Base-by-base conservation (phyloP, 2,329 filamentous ascomycete species). In the Penicillium sp. region DNA sequence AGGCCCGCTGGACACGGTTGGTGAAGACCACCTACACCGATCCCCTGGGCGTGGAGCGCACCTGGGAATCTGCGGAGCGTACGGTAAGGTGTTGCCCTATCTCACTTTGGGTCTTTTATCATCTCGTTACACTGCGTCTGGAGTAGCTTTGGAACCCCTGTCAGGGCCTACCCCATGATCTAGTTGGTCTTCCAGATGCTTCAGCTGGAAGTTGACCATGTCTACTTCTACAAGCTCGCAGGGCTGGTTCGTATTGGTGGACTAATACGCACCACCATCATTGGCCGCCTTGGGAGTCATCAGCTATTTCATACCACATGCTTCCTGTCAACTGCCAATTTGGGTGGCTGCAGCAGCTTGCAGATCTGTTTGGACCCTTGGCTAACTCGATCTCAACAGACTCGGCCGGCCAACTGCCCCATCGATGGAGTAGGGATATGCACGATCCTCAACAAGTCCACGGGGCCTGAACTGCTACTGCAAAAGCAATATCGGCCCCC, bases 401-500 rank as follows among this genome's bases (percentile, higher is more conserved):
- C 71, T 34, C 68, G 71, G 7, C 71, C 71, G 24, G 75, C 77
- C 50, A 79, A 76, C 18, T 75, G 77, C 34, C 72, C 73, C 10
- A 73, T 76, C 32, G 74, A 77, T 35, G 79, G 78, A 39, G 74
- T 82, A 7, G 80, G 81, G 44, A 80, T 79, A 23, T 77, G 83
- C 13, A 78, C 79, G 22, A 80, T 81, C 44, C 69, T 79, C 26
- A 72, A 73, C 23, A 77, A 81, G 3, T 64, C 74, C 1, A 74
- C 71, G 28, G 78, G 79, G 10, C 63, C 70, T 24, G 65, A 73
- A 55, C 50, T 74, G 32, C 70, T 82, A 40, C 71, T 82, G 40
- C 76, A 81, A 50, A 73, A 80, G 48, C 77, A 84, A 57, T 83
- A 80, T 61, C 74, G 80, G 3, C 79, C 80, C 0, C 79, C 80